Base-by-base conservation (phyloP, 768 basidiomycete species). In the Tremella mesenterica region DNA sequence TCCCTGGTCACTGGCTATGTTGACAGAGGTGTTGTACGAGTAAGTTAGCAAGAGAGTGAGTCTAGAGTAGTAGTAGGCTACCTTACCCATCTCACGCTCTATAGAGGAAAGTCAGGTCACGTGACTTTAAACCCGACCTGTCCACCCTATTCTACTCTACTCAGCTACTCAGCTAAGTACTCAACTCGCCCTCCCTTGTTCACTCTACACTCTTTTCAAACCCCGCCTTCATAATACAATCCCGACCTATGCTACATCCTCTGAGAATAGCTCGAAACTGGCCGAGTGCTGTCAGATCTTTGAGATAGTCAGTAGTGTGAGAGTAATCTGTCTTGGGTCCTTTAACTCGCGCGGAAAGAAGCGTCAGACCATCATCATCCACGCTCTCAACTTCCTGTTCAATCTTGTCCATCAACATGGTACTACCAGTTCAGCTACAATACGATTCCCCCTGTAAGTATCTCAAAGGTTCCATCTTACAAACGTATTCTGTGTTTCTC, bases 381-480 rank as follows among this genome's bases (percentile, higher is more conserved):
- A n/a, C n/a, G n/a, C n/a, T n/a, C n/a, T n/a, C n/a, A n/a, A n/a
- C n/a, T n/a, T n/a, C n/a, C n/a, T n/a, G n/a, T n/a, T n/a, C n/a
- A n/a, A n/a, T n/a, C n/a, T n/a, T n/a, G n/a, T n/a, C n/a, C n/a
- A n/a, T n/a, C n/a, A n/a, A n/a, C n/a, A n/a, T n/a, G n/a, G n/a
- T n/a, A n/a, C n/a, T n/a, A n/a, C n/a, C n/a, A n/a, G n/a, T n/a
- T n/a, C n/a, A n/a, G n/a, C n/a, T n/a, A n/a, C n/a, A 86, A 57
- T 88, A 88, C 71, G 87, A 88, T 75, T 84, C 87, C 38, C 85
- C 85, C 44, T 87, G 87, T 88, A 73, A 79, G 86, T 60, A 8
- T n/a, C n/a, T n/a, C n/a, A n/a, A n/a, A n/a, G n/a, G n/a, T n/a
- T n/a, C n/a, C n/a, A n/a, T n/a, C n/a, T n/a, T n/a, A n/a, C n/a